These are phyloP conservation scores for rapeseed (Brassica napus) DNA, from an alignment of 345 rosid species.

Conservation along the genomic window DNA sequence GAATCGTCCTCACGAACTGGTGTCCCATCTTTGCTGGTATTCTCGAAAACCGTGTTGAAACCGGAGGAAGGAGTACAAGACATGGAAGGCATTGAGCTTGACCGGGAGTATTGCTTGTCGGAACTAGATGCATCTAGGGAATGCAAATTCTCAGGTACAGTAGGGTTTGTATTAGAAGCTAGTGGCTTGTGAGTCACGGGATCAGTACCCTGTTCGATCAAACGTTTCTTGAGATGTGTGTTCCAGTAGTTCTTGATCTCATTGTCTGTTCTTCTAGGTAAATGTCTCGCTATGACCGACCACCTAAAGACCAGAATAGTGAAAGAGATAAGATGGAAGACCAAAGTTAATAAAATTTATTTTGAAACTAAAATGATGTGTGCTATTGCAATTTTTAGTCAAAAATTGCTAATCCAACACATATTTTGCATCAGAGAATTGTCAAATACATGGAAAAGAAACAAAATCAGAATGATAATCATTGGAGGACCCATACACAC, in stretches of 20 bases:
- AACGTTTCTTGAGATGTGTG: constrained; percentile 65
- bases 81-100: constrained; percentile 34
- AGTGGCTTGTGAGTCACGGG: constrained; percentile 71
- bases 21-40: constrained; percentile 15
- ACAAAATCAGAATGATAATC: not conserved
- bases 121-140: constrained; percentile 16
- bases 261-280: constrained; percentile 67
- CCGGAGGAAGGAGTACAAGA: constrained; percentile 13
- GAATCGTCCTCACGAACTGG: not conserved
- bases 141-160: not conserved
- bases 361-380: too few species aligned
- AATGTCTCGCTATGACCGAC: constrained; percentile 70
- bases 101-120: constrained; percentile 23
- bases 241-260: constrained; percentile 78
- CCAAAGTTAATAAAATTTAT: not conserved
- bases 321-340: not conserved
- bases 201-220: constrained; percentile 73
- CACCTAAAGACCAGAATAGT: constrained; percentile 42
- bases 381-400: too few species aligned
- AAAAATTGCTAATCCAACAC: too few species aligned
- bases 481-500: not conserved
- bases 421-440: too few species aligned
- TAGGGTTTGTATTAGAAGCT: constrained; percentile 16
- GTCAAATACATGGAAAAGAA: not conserved
- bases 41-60: constrained; percentile 20